Percentiles rank a stretch among this genome's conserved stretches.
Evolutionary conservation across 225 moss, liverwort and hornwort genomes (phyloP).

Genomic region (Marchantia polymorpha): DNA sequence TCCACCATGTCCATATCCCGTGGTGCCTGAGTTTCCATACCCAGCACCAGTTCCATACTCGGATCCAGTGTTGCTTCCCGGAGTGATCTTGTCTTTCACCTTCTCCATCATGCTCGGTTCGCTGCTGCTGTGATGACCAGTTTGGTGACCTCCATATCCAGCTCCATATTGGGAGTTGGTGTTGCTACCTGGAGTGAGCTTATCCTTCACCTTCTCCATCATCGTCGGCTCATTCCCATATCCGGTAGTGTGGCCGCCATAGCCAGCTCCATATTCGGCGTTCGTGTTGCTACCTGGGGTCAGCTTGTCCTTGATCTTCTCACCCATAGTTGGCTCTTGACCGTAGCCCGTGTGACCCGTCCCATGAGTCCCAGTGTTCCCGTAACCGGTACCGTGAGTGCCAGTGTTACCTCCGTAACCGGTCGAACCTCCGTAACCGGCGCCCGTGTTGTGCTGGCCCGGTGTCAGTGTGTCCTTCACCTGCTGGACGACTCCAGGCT

Average conservation of each 20-base stretch:
- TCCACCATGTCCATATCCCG: not conserved
- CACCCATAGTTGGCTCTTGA: not conserved
- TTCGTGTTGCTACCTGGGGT: not conserved
- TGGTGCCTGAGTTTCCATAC: not conserved
- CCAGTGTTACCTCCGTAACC: not conserved
- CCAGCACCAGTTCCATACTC: constrained; percentile 5
- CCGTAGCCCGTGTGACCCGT: not conserved
- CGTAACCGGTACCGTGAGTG: constrained; percentile 7
- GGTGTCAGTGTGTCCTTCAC: not conserved
- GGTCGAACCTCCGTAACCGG: not conserved
- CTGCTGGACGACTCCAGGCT: not conserved
- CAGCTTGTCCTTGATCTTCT: not conserved
- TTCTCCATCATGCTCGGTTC: no score
- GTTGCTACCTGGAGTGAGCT: not conserved
- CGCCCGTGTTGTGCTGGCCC: not conserved
- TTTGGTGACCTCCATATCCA: not conserved
- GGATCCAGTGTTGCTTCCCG: not conserved
- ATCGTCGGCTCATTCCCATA: not conserved
- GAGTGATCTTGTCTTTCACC: not conserved
- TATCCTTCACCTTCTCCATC: constrained; percentile 7
- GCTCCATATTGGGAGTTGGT: not conserved
- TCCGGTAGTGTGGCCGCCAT: not conserved
- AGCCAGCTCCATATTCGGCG: not conserved
- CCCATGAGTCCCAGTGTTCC: not conserved
- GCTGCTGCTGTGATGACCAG: not conserved